A percentile compares a stretch with the other conserved stretches of the same genome.
These are phyloP conservation scores for Backusella australiensis DNA, from an alignment of 192 early-diverging fungal species.

Conservation along the genomic window DNA sequence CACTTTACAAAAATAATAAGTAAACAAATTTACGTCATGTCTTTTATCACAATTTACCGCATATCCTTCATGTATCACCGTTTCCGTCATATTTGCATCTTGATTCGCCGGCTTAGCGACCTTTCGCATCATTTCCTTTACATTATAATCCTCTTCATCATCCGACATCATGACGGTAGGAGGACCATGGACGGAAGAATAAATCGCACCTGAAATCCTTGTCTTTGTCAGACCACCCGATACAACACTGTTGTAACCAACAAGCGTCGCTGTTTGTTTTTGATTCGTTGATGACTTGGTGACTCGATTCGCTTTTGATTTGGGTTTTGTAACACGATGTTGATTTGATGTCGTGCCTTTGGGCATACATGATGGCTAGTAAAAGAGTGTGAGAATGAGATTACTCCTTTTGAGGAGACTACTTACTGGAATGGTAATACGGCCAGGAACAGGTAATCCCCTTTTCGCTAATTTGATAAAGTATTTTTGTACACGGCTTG, in stretches of 20 bases:
- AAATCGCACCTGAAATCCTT: conserved; percentile 48
- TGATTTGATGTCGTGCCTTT: conserved; percentile 14
- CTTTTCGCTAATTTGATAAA: conserved; percentile 76
- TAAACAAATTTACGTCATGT: neutral
- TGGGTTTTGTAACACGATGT: neutral
- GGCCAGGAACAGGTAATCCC: conserved; percentile 68
- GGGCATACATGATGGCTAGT: conserved; percentile 30
- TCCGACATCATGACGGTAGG: conserved; percentile 57
- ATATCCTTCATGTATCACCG: conserved; percentile 38
- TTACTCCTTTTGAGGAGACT: too few species aligned
- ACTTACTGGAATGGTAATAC: conserved; percentile 51
- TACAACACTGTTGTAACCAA: conserved; percentile 21
- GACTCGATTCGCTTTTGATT: neutral
- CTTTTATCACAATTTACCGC: conserved; percentile 20
- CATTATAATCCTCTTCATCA: conserved; percentile 42
- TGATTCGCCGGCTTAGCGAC: conserved; percentile 7
- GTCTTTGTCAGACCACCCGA: conserved; percentile 18
- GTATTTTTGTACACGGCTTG: conserved; percentile 78
- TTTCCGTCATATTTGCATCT: neutral
- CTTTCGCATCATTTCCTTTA: conserved; percentile 42
- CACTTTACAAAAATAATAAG: conserved; percentile 51
- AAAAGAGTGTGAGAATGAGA: neutral
- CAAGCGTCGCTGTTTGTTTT: conserved; percentile 23
- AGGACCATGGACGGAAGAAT: conserved; percentile 33
- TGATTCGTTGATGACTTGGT: neutral